A percentile compares a stretch with the other conserved stretches of the same genome.
These are phyloP conservation scores for Gaeumannomyces tritici DNA, from an alignment of 2,329 filamentous ascomycete species.

Conservation along the genomic window DNA sequence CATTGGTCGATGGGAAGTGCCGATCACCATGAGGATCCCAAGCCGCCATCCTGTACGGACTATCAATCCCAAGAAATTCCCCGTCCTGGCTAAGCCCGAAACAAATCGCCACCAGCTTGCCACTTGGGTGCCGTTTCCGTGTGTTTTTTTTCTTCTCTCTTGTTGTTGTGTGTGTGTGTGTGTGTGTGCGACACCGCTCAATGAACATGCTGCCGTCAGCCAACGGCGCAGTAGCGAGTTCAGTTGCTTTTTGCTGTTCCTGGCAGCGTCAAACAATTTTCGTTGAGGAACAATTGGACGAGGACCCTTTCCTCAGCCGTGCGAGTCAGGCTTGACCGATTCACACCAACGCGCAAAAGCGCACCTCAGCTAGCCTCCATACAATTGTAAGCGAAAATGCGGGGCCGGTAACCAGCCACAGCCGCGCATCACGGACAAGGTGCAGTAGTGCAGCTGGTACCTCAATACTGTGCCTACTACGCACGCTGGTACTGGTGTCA, in stretches of 20 bases:
- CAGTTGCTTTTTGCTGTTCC: background rate
- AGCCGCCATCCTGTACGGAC: background rate
- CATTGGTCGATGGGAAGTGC: background rate
- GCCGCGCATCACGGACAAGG: background rate
- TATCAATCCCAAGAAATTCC: background rate
- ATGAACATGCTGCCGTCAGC: background rate
- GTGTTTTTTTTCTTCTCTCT: too few relatives aligned
- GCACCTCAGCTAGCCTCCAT: too few relatives aligned
- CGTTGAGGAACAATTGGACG: background rate
- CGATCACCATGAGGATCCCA: background rate
- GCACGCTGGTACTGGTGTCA: too few relatives aligned
- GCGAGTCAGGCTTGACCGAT: background rate
- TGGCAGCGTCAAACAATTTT: background rate
- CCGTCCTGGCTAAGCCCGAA: background rate
- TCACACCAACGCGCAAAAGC: background rate
- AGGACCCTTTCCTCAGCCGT: too few relatives aligned
- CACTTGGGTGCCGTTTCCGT: background rate
- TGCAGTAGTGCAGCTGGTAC: too few relatives aligned
- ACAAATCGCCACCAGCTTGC: background rate
- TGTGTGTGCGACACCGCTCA: background rate
- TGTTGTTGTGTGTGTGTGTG: too few relatives aligned
- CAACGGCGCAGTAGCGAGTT: background rate
- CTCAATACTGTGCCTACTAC: too few relatives aligned
- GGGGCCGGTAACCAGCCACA: too few relatives aligned
- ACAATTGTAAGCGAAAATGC: too few relatives aligned